These are phyloP conservation scores for Dujonia santamariae DNA, from an alignment of 1,139 yeast species.

Conservation along the genomic window DNA sequence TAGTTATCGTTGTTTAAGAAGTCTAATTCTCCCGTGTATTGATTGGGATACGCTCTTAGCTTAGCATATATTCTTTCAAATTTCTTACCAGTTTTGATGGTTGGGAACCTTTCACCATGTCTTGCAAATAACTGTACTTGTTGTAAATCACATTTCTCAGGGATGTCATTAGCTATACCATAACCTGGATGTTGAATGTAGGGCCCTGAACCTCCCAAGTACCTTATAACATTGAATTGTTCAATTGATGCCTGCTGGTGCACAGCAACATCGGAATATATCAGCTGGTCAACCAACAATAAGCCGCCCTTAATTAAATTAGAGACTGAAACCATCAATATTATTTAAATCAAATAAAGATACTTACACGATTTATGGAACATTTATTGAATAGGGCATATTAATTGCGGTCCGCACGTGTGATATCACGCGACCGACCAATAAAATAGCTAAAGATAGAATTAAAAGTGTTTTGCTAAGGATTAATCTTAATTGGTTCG, in stretches of 20 bases:
- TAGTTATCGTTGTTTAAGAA: constrained; percentile 22
- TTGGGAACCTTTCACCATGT: constrained; percentile 39
- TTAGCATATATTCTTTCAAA: constrained; percentile 21
- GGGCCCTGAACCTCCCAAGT: constrained; percentile 36
- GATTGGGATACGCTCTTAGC: constrained; percentile 17
- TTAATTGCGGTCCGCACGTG: too few relatives aligned
- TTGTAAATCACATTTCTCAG: constrained; percentile 28
- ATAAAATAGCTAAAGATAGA: too few relatives aligned
- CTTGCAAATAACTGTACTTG: constrained; percentile 34
- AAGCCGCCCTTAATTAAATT: constrained; percentile 26
- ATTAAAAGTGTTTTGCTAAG: too few relatives aligned
- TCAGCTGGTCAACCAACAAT: constrained; percentile 15
- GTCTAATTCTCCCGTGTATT: constrained; percentile 21
- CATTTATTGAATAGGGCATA: too few relatives aligned
- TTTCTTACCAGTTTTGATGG: constrained; percentile 19
- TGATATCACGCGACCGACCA: too few relatives aligned
- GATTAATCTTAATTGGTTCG: not conserved
- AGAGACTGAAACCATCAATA: constrained; percentile 28
- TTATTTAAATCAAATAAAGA: too few relatives aligned
- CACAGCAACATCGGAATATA: constrained; percentile 18
- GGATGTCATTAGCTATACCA: constrained; percentile 33
- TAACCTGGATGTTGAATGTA: constrained; percentile 31
- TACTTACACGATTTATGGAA: too few relatives aligned
- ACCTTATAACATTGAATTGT: constrained; percentile 29
- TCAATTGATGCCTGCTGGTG: constrained; percentile 28